Percentiles rank a stretch among this genome's conserved stretches.
These are phyloP conservation scores for Stevia rebaudiana DNA, from an alignment of 140 eudicot genomes.

Conservation along the genomic window DNA sequence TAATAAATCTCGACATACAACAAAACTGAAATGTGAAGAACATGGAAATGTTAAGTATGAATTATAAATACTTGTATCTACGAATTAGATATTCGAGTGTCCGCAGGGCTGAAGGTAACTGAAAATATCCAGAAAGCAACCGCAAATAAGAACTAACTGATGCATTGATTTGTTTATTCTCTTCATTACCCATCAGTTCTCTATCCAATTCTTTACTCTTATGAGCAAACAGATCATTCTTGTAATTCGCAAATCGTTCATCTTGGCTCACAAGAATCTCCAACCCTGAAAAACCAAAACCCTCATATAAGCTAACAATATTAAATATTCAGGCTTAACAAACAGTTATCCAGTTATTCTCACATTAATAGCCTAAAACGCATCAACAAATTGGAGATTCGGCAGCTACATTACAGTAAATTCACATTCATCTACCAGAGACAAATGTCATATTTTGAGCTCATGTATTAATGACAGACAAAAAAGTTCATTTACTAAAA, in stretches of 20 bases:
- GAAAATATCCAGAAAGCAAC: slow-evolving; percentile 67
- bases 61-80: slow-evolving; percentile 68
- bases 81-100: slow-evolving; percentile 88
- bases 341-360: background rate
- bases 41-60: slow-evolving; percentile 1
- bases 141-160: slow-evolving; percentile 61
- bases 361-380: background rate
- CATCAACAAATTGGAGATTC: slow-evolving; percentile 6
- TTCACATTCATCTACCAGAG: background rate
- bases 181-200: slow-evolving; percentile 59
- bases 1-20: background rate
- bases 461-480: background rate
- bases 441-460: background rate
- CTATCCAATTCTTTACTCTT: slow-evolving; percentile 79
- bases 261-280: slow-evolving; percentile 55
- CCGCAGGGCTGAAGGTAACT: slow-evolving; percentile 49
- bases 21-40: background rate
- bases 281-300: slow-evolving; percentile 48
- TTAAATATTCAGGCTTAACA: background rate
- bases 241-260: slow-evolving; percentile 55
- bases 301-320: slow-evolving; percentile 5
- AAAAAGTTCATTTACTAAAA: slow-evolving; percentile 1
- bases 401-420: background rate
- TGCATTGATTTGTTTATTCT: slow-evolving; percentile 54
- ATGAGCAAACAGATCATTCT: slow-evolving; percentile 67